Conservation (phyloP, 495 filamentous ascomycete genomes). For the Achaetomiella virescens region DNA sequence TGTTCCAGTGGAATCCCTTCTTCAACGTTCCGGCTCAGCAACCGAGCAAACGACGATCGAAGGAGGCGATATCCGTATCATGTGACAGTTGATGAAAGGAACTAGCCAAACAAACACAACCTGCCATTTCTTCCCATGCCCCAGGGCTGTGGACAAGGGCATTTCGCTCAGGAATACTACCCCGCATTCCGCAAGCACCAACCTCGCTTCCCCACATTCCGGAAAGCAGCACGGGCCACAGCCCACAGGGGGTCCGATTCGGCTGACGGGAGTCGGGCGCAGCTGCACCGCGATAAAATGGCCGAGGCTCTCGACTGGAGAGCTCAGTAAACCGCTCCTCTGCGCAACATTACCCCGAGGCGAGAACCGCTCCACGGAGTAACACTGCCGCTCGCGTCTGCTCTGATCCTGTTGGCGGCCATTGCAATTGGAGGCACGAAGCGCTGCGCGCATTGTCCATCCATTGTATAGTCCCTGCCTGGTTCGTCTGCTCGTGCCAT, state of each 20-base stretch:
- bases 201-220: too few relatives aligned
- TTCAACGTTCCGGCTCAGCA: too few relatives aligned
- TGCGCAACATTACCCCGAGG: slow-evolving; percentile 44
- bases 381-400: not conserved
- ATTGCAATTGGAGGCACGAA: not conserved
- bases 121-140: too few relatives aligned
- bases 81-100: too few relatives aligned
- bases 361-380: not conserved
- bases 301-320: slow-evolving; percentile 17
- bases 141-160: too few relatives aligned
- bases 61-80: too few relatives aligned
- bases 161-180: not conserved
- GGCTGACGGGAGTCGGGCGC: not conserved
- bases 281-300: slow-evolving; percentile 17
- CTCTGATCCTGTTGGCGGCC: not conserved
- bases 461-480: not conserved
- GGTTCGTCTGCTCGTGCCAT: not conserved
- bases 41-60: too few relatives aligned
- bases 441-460: too few relatives aligned
- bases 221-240: not conserved
- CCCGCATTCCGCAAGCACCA: not conserved
- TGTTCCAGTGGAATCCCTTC: too few relatives aligned
- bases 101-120: too few relatives aligned
- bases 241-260: not conserved
- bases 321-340: slow-evolving; percentile 25